Base-by-base conservation (phyloP, 2,329 filamentous ascomycete genomes). In the Biscogniauxia marginata region DNA sequence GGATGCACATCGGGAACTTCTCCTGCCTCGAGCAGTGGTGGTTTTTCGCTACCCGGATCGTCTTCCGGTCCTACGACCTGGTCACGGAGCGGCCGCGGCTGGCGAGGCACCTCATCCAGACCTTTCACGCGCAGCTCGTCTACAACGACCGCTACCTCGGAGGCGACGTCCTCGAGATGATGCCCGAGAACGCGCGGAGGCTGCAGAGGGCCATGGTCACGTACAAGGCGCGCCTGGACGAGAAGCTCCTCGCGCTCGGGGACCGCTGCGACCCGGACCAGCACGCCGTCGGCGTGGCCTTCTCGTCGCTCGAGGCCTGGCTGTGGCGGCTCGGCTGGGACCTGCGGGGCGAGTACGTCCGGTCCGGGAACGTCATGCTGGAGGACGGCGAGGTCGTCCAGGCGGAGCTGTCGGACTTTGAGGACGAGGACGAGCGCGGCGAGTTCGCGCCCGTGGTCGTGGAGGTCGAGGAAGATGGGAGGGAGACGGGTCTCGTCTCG, bases 11-110 rank as follows among this genome's bases (percentile, higher is more conserved):
- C 1, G 79, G 80, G 44, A 87, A 85, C 66, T 72, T 81, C 45
- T 75, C 81, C 7, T 87, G 84, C 61, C 73, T 85, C 46, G 82
- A 85, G 58, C 84, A 87, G 59, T 87, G 84, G 84, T 83, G 79
- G 74, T 77, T 84, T 63, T 76, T 84, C 58, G 68, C 80, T 3
- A 74, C 81, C 43, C 77, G 74, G 49, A 65, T 85, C 30, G 63
- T 84, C 9, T 75, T 87, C 48, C 77, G 78, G 22, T 78, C 82
- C 1, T 77, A 79, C 63, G 60, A 63, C 8, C 77, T 87, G 1
- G 71, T 75, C 0, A 56, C 71, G 20, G 63, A 67, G 3, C 71
- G 72, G 1, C 83, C 84, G 0, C 53, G 58, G 0, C 75, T 87
- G 25, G 75, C 75, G 9, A 70, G 70, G 2, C 66, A 68, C n/a